These are phyloP conservation scores for Dysphania ambrosioides DNA, from an alignment of 148 eudicot species.

Conservation along the genomic window DNA sequence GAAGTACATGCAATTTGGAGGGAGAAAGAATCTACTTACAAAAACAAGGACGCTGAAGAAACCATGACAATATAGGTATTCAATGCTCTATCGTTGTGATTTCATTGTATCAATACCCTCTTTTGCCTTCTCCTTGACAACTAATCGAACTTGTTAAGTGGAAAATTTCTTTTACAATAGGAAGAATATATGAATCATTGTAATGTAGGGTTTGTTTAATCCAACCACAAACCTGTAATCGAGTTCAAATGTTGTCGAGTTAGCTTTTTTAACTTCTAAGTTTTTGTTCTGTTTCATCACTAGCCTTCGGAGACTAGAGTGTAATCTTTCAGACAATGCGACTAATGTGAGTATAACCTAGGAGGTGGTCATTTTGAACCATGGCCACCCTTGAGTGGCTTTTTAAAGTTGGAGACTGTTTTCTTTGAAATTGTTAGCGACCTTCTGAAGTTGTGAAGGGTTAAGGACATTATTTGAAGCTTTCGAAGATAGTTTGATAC, in stretches of 20 bases:
- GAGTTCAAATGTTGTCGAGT: not conserved
- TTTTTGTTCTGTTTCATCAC: not conserved
- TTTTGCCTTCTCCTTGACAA: not conserved
- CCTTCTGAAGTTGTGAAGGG: not conserved
- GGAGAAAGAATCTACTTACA: constrained; percentile 40
- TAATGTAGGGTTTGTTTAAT: not conserved
- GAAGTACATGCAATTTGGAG: constrained; percentile 88
- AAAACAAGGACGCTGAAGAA: constrained; percentile 4
- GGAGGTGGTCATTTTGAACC: too few relatives aligned
- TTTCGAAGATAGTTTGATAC: not conserved
- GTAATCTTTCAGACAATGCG: too few relatives aligned
- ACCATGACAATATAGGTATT: not conserved
- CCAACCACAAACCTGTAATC: not conserved
- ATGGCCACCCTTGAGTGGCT: not conserved
- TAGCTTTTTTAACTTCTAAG: not conserved
- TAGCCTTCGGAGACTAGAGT: too few relatives aligned
- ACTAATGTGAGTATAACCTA: too few relatives aligned
- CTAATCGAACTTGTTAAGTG: constrained; percentile 1
- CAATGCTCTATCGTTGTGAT: not conserved
- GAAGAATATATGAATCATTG: not conserved
- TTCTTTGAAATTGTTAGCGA: not conserved
- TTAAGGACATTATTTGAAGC: not conserved
- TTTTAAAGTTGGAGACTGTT: not conserved
- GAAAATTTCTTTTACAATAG: not conserved
- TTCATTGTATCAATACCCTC: too few relatives aligned